phyloP scores from a whole-genome alignment of 2,329 filamentous ascomycete species.

The Ceratocystis alfenasii region DNA sequence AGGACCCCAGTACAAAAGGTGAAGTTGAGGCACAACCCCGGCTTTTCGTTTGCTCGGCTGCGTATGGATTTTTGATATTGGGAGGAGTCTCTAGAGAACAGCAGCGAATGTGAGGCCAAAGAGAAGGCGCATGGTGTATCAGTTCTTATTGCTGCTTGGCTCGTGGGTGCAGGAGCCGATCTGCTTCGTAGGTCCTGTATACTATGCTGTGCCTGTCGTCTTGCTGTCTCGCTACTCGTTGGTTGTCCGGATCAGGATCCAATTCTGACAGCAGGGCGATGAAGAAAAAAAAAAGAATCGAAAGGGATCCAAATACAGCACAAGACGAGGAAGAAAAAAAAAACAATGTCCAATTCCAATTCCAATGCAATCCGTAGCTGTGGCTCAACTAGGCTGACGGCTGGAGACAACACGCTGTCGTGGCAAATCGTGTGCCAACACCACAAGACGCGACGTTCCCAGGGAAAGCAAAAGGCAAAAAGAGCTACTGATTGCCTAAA shows the following conservation, averaged over 20 bases:
- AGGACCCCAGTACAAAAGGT: too few species aligned
- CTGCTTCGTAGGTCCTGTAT: background rate
- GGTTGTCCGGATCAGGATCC: background rate
- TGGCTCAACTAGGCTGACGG: background rate
- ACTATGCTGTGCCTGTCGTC: background rate
- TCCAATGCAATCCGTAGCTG: background rate
- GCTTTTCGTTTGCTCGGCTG: background rate
- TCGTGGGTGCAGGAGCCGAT: background rate
- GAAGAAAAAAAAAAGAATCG: conserved; percentile 4
- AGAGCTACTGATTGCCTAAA: background rate
- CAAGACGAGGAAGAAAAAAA: background rate
- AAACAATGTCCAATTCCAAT: background rate
- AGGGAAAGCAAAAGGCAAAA: conserved; percentile 8
- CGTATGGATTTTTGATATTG: background rate
- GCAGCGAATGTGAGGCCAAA: background rate
- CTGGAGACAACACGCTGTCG: background rate
- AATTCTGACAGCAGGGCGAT: background rate
- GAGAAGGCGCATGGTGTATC: background rate
- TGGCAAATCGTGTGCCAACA: background rate
- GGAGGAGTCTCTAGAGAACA: conserved; percentile 6
- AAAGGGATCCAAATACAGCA: too few species aligned
- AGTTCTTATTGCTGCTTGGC: background rate
- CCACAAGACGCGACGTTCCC: background rate
- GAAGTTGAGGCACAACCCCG: background rate
- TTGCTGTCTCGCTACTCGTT: background rate